Percentiles rank a stretch among this genome's conserved stretches.
These are phyloP conservation scores for Lasiosphaeria miniovina DNA, from an alignment of 495 filamentous ascomycete genomes.

Conservation along the genomic window DNA sequence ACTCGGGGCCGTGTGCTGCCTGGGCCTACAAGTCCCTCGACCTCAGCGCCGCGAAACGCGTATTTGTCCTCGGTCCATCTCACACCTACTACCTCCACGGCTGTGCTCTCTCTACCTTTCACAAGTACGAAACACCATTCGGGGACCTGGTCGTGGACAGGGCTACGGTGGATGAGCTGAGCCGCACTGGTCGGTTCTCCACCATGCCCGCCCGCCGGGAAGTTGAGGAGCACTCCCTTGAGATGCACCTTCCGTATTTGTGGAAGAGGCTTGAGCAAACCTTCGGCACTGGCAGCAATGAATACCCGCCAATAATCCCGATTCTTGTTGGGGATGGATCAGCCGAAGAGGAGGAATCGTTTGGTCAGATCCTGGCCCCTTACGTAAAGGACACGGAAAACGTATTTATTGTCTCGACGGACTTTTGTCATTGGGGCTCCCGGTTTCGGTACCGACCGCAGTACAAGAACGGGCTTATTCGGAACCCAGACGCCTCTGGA, in stretches of 20 bases:
- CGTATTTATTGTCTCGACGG: conserved; percentile 84
- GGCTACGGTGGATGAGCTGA: conserved; percentile 60
- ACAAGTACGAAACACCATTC: conserved; percentile 79
- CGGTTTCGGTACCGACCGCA: conserved; percentile 71
- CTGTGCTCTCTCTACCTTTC: conserved; percentile 72
- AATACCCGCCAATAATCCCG: conserved; percentile 75
- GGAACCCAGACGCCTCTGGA: conserved; percentile 17
- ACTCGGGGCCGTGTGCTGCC: conserved; percentile 89
- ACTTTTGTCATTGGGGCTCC: conserved; percentile 95
- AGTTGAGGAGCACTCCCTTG: conserved; percentile 88
- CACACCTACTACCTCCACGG: conserved; percentile 80
- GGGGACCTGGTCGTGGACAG: conserved; percentile 75
- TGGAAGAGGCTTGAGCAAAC: conserved; percentile 73
- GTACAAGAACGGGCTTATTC: conserved; percentile 20
- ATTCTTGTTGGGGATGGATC: conserved; percentile 83
- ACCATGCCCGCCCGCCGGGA: conserved; percentile 69
- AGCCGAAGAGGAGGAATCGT: conserved; percentile 60
- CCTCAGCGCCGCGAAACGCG: conserved; percentile 72
- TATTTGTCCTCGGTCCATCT: conserved; percentile 93
- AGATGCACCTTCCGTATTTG: conserved; percentile 95
- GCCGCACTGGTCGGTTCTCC: conserved; percentile 63
- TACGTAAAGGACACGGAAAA: conserved; percentile 75
- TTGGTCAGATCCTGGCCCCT: conserved; percentile 69
- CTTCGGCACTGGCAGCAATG: conserved; percentile 37
- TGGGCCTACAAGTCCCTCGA: conserved; percentile 94